Conservation (phyloP, 1,284 basidiomycete species). For the Tilletia horrida region DNA sequence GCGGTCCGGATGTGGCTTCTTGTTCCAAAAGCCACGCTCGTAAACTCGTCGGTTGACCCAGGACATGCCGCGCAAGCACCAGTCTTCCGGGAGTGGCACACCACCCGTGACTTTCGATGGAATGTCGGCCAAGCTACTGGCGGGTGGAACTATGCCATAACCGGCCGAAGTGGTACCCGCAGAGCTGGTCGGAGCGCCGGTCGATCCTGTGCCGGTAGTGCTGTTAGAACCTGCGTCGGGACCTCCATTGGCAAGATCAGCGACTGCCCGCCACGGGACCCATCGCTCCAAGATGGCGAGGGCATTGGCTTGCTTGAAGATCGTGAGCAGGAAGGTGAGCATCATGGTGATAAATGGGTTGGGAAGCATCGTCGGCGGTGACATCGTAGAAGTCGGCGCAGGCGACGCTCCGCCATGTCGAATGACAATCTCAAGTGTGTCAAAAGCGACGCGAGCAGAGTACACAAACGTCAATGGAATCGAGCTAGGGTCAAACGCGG, state of each 20-base stretch:
- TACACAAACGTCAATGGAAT: conserved; percentile 67
- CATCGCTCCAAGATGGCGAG: conserved; percentile 67
- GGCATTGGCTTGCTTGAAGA: conserved; percentile 66
- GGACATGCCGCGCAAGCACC: conserved; percentile 89
- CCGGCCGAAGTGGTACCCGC: not conserved
- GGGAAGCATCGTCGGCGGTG: conserved; percentile 30
- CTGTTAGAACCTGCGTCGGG: not conserved
- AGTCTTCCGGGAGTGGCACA: conserved; percentile 83
- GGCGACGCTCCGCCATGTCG: conserved; percentile 9
- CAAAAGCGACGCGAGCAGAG: conserved; percentile 75
- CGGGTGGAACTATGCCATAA: conserved; percentile 5
- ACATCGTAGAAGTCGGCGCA: conserved; percentile 18
- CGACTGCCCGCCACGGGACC: conserved; percentile 69
- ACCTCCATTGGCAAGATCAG: conserved; percentile 1
- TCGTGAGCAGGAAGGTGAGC: conserved; percentile 79
- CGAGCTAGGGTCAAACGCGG: conserved; percentile 8
- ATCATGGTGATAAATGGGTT: conserved; percentile 80
- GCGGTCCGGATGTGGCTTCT: conserved; percentile 37
- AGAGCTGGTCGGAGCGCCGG: not conserved
- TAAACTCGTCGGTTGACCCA: conserved; percentile 86
- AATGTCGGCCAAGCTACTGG: not conserved
- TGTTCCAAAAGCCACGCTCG: conserved; percentile 82
- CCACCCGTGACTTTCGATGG: conserved; percentile 58
- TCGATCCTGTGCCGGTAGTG: no score
- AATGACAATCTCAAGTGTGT: conserved; percentile 71